Base-by-base conservation (phyloP, 1,284 basidiomycete genomes). In the Ustilago bromivora region DNA sequence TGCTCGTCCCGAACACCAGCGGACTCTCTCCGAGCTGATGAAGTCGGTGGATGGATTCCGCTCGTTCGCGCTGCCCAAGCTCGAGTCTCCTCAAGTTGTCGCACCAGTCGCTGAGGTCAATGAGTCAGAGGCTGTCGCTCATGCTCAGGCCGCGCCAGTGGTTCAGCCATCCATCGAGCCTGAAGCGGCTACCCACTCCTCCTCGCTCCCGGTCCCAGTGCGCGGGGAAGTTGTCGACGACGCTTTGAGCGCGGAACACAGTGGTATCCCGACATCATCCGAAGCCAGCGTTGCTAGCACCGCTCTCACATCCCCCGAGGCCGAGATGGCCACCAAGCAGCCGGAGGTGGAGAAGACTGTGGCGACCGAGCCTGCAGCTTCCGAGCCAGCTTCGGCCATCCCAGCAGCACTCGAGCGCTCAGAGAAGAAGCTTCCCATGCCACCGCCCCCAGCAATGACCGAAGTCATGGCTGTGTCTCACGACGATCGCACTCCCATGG, bases 241-340 rank as follows among this genome's bases (percentile, higher is more conserved):
- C 9, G 51, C 47, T 15, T 57, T 53, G 6, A 70, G 66, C 56
- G 36, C 40, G 8, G 43, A 46, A 11, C 17, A 46, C 43, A 46
- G 43, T 46, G n/a, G 43, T 28, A 15, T 28, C 11, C 58, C 65
- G 3, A 66, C 70, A 36, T 69, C 61, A 15, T 80, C 81, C 1
- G 78, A 78, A 53, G 61, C 65, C 11, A 82, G 80, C 58, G 59
- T 71, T 8, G 61, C 55, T 19, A 83, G 81, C 70, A 82, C 82
- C 11, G 61, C 61, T 2, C 63, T 72, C n/a, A 78, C 78, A 5
- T 77, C 80, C 17, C 80, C 81, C 8, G 65, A 71, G 28, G 23
- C 46, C 2, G 67, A 56, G 15, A 47, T 40, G 17, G 41, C 40
- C 2, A 5, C 55, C 13, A 52, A 40, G 32, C 43, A 53, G 12